Evolutionary conservation across 257 asterid genomes (phyloP), one percentile per base, ranked within the genome.

Genomic region (Nicotiana knightiana): DNA sequence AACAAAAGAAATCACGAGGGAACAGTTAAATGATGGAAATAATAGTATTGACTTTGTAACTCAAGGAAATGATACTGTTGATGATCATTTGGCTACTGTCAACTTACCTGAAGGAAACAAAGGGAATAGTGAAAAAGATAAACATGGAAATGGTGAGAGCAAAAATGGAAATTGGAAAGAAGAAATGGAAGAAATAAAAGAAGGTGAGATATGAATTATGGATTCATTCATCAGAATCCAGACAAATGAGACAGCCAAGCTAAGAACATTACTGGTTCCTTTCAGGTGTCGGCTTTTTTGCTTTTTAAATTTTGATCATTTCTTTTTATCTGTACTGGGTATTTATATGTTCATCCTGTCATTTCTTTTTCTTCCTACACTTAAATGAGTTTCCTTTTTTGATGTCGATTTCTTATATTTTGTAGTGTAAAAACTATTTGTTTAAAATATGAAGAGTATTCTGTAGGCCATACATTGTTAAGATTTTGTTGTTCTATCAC

Each of bases 1-100:
- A 84, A 88, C 81, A 2, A 88, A 83, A 81, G 92, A 90, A 51
- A 88, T 89, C 83, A 83, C 87, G n/a, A 86, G 83, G 83, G 83
- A 84, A 26, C 81, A 70, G 35, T 21, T 70, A 30, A 21, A 43
- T 70, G 24, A 21, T 67, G 18, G 53, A 32, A 67, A 4, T 68
- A 5, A 43, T 32, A 32, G 26, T 16, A 12, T 32, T 66, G 28
- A 66, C 75, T 33, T 66, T 67, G 28, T 67, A 67, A 67, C 2
- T 33, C 76, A 67, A 67, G 2, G 54, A 67, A 67, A 61, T 61
- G 67, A 24, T 61, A 61, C 16, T 24, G 33, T 11, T 11, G 33
- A 62, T 24, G 33, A 62, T 10, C 67, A 62, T 24, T 62, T 62
- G 67, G 35, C 1, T 62, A 62, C 33, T 62, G 67, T 62, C 67